These are phyloP conservation scores for Pleurotus platypus DNA, from an alignment of 768 basidiomycete species.

Conservation along the genomic window DNA sequence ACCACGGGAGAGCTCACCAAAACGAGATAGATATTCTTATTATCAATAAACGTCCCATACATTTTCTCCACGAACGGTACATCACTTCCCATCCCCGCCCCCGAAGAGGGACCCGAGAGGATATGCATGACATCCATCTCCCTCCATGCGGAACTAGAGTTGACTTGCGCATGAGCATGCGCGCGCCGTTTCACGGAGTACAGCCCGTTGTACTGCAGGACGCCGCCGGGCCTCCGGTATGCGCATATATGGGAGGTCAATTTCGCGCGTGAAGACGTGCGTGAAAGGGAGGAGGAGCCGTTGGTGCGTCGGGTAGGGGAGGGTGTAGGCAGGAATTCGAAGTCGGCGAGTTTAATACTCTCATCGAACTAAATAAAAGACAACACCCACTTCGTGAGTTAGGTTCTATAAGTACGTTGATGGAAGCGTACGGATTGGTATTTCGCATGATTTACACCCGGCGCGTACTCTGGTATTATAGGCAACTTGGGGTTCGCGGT, in stretches of 20 bases:
- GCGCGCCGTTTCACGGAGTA: not conserved
- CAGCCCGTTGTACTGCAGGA: not conserved
- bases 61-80: conserved; percentile 2
- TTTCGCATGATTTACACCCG: not conserved
- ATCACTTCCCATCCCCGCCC: not conserved
- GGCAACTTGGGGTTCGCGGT: not conserved
- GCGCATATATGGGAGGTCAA: not conserved
- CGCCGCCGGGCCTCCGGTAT: not conserved
- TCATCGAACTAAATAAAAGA: not conserved
- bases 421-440: not conserved
- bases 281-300: not conserved
- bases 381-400: not conserved
- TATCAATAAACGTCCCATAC: conserved; percentile 7
- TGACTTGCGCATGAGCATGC: not conserved
- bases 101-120: not conserved
- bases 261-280: not conserved
- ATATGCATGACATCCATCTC: not conserved
- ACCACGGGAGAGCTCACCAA: not conserved
- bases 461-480: not conserved
- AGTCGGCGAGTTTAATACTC: not conserved
- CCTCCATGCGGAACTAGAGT: not conserved
- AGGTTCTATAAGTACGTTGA: too few relatives aligned
- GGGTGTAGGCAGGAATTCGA: conserved; percentile 1
- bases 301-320: not conserved
- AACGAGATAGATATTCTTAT: not conserved